A percentile compares a stretch with the other conserved stretches of the same genome.
These are phyloP conservation scores for Aspergillus saccharolyticus DNA, from an alignment of 495 filamentous ascomycete species.

Conservation along the genomic window DNA sequence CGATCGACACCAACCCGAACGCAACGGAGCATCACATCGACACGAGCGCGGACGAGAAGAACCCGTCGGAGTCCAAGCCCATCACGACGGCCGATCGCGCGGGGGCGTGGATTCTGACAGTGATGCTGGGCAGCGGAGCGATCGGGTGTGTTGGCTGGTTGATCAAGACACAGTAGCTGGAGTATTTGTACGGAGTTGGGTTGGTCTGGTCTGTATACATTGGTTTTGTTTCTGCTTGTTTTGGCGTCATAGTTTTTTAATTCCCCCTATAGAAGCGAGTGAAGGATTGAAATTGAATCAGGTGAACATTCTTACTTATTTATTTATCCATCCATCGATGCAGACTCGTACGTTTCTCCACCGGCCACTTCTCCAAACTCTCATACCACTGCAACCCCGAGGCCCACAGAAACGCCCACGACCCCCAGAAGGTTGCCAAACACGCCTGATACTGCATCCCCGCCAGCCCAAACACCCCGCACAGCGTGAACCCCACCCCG, in stretches of 20 bases:
- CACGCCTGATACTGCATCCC: slow-evolving; percentile 52
- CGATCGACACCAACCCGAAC: slow-evolving; percentile 17
- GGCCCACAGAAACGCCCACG: slow-evolving; percentile 65
- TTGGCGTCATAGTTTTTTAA: background rate
- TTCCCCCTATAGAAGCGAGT: background rate
- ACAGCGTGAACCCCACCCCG: slow-evolving; percentile 63
- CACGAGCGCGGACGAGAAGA: slow-evolving; percentile 20
- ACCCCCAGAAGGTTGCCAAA: slow-evolving; percentile 62
- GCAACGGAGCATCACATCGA: slow-evolving; percentile 19
- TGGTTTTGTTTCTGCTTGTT: background rate
- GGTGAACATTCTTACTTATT: too few relatives aligned
- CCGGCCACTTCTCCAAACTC: slow-evolving; percentile 55
- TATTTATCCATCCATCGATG: too few relatives aligned
- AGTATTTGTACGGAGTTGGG: background rate
- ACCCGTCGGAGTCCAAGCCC: slow-evolving; percentile 15
- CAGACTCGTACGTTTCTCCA: too few relatives aligned
- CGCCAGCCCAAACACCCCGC: slow-evolving; percentile 59
- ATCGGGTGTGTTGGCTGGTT: slow-evolving; percentile 30
- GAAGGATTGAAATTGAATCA: background rate
- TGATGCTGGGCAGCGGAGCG: slow-evolving; percentile 42
- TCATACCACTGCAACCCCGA: slow-evolving; percentile 63
- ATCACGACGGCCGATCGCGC: slow-evolving; percentile 53
- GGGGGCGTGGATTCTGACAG: slow-evolving; percentile 63
- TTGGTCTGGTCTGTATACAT: background rate
- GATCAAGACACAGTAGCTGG: slow-evolving; percentile 17